Percentiles rank a stretch among this genome's conserved stretches.
Conservation (phyloP, 768 basidiomycete genomes). For the Tylopilus rubrobrunneus region DNA sequence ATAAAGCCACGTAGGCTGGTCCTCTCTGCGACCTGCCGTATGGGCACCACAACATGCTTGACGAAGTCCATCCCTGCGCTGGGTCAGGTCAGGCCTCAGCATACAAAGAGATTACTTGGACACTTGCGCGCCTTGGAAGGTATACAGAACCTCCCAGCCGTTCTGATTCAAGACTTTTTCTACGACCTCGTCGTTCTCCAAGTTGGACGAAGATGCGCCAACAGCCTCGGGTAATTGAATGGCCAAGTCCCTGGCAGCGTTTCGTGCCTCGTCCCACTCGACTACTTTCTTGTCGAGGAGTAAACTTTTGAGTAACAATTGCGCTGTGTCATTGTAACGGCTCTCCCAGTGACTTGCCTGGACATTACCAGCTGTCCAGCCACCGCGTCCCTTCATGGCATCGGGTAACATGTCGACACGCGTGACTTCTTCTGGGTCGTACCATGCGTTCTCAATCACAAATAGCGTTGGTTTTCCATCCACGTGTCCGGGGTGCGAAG, state of each 20-base stretch:
- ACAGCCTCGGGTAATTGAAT: slow-evolving; percentile 18
- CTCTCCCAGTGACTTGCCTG: slow-evolving; percentile 16
- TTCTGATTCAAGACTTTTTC: slow-evolving; percentile 30
- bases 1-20: slow-evolving; percentile 33
- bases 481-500: slow-evolving; percentile 14
- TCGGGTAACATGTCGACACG: slow-evolving; percentile 36
- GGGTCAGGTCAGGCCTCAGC: slow-evolving; percentile 10
- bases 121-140: slow-evolving; percentile 39
- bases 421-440: slow-evolving; percentile 33
- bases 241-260: slow-evolving; percentile 17
- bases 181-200: slow-evolving; percentile 26
- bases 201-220: neutral
- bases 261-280: slow-evolving; percentile 28
- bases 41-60: slow-evolving; percentile 35
- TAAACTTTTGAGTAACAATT: slow-evolving; percentile 16
- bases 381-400: slow-evolving; percentile 23
- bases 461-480: slow-evolving; percentile 22
- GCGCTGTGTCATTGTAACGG: slow-evolving; percentile 2
- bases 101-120: neutral
- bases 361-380: slow-evolving; percentile 18
- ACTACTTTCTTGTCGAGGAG: slow-evolving; percentile 23
- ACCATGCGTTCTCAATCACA: slow-evolving; percentile 38
- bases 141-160: slow-evolving; percentile 39
- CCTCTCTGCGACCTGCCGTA: slow-evolving; percentile 31
- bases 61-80: slow-evolving; percentile 39